phyloP scores from a whole-genome alignment of 805 yeast genomes.

The Danielia reshetovae region DNA sequence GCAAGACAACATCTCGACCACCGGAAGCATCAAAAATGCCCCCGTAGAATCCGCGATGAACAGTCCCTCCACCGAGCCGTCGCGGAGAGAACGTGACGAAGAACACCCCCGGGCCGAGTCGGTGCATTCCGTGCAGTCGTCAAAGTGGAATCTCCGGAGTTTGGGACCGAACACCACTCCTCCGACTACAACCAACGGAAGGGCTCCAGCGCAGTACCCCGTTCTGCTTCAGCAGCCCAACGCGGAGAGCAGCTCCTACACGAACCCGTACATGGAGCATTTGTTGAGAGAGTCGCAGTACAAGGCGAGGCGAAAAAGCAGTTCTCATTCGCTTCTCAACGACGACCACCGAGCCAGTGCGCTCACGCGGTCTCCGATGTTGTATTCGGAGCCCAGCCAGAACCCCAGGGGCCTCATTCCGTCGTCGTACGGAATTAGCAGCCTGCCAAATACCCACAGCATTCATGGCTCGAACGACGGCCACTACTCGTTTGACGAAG shows the following conservation, averaged over 20 bases:
- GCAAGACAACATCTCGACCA: constrained; percentile 11
- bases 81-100: constrained; percentile 7
- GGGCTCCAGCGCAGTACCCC: constrained; percentile 6
- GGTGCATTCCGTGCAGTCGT: constrained; percentile 20
- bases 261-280: constrained; percentile 24
- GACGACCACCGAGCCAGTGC: constrained; percentile 7
- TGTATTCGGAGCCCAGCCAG: constrained; percentile 5
- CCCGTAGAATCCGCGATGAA: constrained; percentile 6
- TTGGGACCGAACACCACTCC: constrained; percentile 14
- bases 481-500: constrained; percentile 22
- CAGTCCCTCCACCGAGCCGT: constrained; percentile 8
- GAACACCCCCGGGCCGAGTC: constrained; percentile 17
- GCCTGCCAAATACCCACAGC: constrained; percentile 12
- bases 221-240: constrained; percentile 1
- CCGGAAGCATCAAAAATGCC: constrained; percentile 12
- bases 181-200: constrained; percentile 8
- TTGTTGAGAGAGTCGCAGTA: constrained; percentile 7
- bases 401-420: neutral
- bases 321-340: constrained; percentile 11
- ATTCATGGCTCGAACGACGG: constrained; percentile 26
- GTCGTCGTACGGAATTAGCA: neutral
- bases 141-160: constrained; percentile 13
- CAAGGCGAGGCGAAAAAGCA: constrained; percentile 8
- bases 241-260: constrained; percentile 18
- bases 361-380: constrained; percentile 9